Conservation (phyloP, 768 basidiomycete genomes). For the Mycena rosella region DNA sequence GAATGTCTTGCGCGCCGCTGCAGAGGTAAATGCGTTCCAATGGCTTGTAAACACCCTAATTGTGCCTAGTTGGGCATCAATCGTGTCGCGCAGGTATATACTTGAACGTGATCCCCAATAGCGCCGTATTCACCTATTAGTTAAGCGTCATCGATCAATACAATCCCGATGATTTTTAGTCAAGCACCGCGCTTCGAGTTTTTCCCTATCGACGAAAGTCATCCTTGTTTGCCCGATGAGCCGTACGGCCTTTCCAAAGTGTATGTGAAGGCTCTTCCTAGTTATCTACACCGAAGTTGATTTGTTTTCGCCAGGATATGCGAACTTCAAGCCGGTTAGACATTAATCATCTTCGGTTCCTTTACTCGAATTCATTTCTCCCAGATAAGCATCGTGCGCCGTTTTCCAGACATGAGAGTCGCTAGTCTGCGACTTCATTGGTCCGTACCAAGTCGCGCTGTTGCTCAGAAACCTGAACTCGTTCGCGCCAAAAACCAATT, state of each 20-base stretch:
- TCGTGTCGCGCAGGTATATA: slow-evolving; percentile 61
- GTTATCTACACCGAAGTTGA: neutral
- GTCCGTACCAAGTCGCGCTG: slow-evolving; percentile 58
- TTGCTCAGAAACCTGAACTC: slow-evolving; percentile 46
- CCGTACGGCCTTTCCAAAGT: slow-evolving; percentile 80
- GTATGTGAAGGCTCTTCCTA: no score
- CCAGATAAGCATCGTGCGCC: slow-evolving; percentile 67
- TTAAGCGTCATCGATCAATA: slow-evolving; percentile 73
- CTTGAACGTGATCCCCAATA: neutral
- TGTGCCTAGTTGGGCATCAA: slow-evolving; percentile 64
- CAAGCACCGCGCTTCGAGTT: slow-evolving; percentile 61
- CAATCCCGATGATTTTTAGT: slow-evolving; percentile 65
- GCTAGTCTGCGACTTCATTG: slow-evolving; percentile 78
- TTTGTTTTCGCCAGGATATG: slow-evolving; percentile 57
- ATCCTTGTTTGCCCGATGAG: slow-evolving; percentile 74
- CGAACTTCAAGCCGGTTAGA: slow-evolving; percentile 69
- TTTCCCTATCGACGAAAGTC: slow-evolving; percentile 77
- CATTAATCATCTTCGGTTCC: neutral
- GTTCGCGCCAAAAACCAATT: slow-evolving; percentile 59
- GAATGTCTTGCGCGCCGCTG: slow-evolving; percentile 77
- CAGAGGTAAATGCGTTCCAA: slow-evolving; percentile 61
- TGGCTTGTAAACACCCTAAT: no score
- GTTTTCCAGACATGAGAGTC: slow-evolving; percentile 70
- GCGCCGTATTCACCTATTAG: no score
- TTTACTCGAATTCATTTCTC: neutral